These are phyloP conservation scores for Pseudogymnoascus sp. DNA, from an alignment of 2,329 filamentous ascomycete species.

Conservation along the genomic window DNA sequence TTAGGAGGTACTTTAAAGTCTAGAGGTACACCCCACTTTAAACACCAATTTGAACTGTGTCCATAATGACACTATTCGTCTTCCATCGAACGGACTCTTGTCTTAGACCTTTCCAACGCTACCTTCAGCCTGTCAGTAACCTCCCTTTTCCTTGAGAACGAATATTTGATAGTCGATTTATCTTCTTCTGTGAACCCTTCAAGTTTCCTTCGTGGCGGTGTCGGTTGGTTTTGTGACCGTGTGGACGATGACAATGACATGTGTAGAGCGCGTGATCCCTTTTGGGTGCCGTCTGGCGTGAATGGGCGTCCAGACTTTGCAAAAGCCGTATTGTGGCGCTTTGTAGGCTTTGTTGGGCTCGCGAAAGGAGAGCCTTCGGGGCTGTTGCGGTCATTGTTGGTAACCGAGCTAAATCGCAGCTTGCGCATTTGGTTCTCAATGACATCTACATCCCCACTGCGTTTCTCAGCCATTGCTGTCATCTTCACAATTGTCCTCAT, in stretches of 20 bases:
- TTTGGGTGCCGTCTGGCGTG: conserved; percentile 26
- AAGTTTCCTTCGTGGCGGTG: conserved; percentile 51
- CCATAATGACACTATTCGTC: conserved; percentile 16
- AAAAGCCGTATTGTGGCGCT: conserved; percentile 21
- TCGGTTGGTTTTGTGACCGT: conserved; percentile 18
- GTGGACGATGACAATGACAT: conserved; percentile 26
- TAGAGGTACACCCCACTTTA: not conserved
- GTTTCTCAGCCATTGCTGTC: conserved; percentile 86
- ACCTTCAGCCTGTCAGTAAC: conserved; percentile 44
- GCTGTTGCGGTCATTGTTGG: conserved; percentile 17
- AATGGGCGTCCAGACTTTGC: conserved; percentile 25
- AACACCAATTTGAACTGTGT: not conserved
- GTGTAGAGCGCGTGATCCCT: conserved; percentile 20
- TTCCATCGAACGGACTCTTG: conserved; percentile 25
- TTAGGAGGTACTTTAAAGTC: not conserved
- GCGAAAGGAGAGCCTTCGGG: conserved; percentile 37
- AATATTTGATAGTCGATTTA: conserved; percentile 48
- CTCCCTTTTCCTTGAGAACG: conserved; percentile 44
- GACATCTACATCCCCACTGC: conserved; percentile 83
- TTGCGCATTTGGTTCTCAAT: conserved; percentile 81
- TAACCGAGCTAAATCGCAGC: conserved; percentile 43
- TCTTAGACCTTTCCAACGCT: conserved; percentile 27
- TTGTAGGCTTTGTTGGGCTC: conserved; percentile 25
- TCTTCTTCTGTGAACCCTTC: conserved; percentile 54
- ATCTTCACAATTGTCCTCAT: conserved; percentile 87